These are phyloP conservation scores for Alternaria sp. DNA, from an alignment of 2,329 filamentous ascomycete species.

Conservation along the genomic window DNA sequence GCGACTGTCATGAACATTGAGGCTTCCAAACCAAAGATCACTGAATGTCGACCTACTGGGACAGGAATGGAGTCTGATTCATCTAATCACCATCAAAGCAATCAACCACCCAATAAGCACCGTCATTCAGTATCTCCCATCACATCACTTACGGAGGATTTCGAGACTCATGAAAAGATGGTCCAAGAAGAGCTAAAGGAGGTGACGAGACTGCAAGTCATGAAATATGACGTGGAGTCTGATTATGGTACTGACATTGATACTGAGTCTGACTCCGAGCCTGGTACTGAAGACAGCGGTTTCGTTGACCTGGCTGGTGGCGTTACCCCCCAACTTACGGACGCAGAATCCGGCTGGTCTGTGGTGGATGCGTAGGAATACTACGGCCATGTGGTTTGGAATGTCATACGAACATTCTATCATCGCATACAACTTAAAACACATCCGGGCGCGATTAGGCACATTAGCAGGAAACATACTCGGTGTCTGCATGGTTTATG, in stretches of 20 bases:
- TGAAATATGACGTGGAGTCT: not conserved
- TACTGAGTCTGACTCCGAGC: slow-evolving; percentile 13
- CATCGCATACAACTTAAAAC: not conserved
- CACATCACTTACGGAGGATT: not conserved
- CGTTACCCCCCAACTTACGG: slow-evolving; percentile 9
- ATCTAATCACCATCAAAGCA: not conserved
- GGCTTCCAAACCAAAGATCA: not conserved
- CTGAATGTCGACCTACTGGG: not conserved
- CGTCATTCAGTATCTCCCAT: not conserved
- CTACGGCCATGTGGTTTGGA: not conserved
- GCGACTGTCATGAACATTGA: not conserved
- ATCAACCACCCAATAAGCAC: not conserved
- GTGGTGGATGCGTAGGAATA: slow-evolving; percentile 6
- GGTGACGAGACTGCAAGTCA: not conserved
- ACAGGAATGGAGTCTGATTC: not conserved
- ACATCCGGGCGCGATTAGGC: not conserved
- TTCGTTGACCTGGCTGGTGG: slow-evolving; percentile 16
- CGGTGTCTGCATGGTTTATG: not conserved
- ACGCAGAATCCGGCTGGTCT: slow-evolving; percentile 16
- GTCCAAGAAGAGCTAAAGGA: not conserved
- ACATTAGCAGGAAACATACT: not conserved
- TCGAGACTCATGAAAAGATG: not conserved
- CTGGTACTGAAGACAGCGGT: not conserved
- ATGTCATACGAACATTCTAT: not conserved
- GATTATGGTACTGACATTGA: slow-evolving; percentile 2